phyloP scores from a whole-genome alignment of 352 stramenopile species.

The Peronospora farinosa region DNA sequence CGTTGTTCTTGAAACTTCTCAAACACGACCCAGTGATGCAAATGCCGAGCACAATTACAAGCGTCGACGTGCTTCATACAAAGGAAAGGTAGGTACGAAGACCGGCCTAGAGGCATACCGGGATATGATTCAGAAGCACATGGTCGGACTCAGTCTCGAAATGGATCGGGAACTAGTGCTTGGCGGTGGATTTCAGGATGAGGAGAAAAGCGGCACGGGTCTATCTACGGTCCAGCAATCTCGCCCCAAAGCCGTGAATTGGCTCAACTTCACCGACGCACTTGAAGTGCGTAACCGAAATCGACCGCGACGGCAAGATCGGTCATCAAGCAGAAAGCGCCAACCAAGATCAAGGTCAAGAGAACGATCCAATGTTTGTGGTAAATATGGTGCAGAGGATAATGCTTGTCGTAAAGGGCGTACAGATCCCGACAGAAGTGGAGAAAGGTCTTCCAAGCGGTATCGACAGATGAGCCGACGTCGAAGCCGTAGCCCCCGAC shows the following conservation, averaged over 20 bases:
- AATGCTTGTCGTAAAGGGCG: neutral
- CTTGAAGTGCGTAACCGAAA: slow-evolving; percentile 36
- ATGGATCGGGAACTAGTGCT: slow-evolving; percentile 32
- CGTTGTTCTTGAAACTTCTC: neutral
- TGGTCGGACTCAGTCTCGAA: slow-evolving; percentile 46
- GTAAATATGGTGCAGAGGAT: neutral
- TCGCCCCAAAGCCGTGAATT: slow-evolving; percentile 9
- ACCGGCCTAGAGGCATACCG: slow-evolving; percentile 39
- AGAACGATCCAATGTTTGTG: neutral
- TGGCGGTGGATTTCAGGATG: slow-evolving; percentile 20
- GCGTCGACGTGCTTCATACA: slow-evolving; percentile 52
- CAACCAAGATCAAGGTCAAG: slow-evolving; percentile 16
- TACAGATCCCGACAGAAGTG: slow-evolving; percentile 1
- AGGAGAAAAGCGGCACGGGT: neutral
- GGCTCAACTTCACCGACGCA: slow-evolving; percentile 28
- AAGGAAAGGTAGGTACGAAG: slow-evolving; percentile 37
- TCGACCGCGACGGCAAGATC: slow-evolving; percentile 4
- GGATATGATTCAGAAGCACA: slow-evolving; percentile 61
- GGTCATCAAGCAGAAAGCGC: neutral
- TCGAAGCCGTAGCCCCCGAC: no score
- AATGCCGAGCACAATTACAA: slow-evolving; percentile 31
- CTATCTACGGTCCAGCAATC: neutral
- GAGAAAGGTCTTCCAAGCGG: no score
- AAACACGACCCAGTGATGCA: neutral
- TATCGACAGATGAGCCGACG: no score